Evolutionary conservation across 495 filamentous ascomycete species (phyloP), one percentile per base, ranked within the genome.

Genomic region (Tetracladium marchalianum): DNA sequence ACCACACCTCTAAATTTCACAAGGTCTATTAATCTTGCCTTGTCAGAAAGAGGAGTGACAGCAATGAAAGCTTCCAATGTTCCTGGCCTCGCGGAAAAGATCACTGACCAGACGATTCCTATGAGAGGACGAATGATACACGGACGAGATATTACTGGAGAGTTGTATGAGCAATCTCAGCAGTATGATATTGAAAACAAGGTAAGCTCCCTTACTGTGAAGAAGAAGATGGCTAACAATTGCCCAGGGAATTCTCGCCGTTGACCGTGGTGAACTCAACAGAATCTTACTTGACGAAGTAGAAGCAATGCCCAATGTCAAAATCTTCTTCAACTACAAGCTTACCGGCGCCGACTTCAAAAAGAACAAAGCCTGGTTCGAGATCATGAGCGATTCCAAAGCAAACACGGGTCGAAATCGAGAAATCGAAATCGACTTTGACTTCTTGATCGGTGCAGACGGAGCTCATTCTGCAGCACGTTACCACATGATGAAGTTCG

Each of bases 91-190:
- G 70, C 93, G 40, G 73, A 88, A 1, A 73, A 81, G 56, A 75
- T 97, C 17, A 69, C 90, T 36, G 63, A 62, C 12, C 76, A 84
- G 39, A 85, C 90, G 0, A 87, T 95, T 44, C 93, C 93, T 5
- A 95, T 99, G 87, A 67, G 81, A 49, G 90, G 90, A 9, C 87
- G 92, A n/a, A 97, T 97, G 92, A 92, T 99, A 42, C 92, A 99
- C 59, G 81, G 85, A 17, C 70, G 71, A 50, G 69, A 69, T n/a
- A 58, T 70, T 22, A 62, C 73, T 27, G 85, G 84, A 17, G 62
- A 79, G 13, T 63, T 92, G 9, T 85, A 78, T 58, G 80, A 92
- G 52, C 78, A 84, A 47, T 65, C 84, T 15, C 92, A 99, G 62
- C 73, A 78, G 19, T 99, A 99, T 63, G 92, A 96, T 63, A 76